phyloP scores from a whole-genome alignment of 164 flowering plant genomes.

The Echeveria elegans region DNA sequence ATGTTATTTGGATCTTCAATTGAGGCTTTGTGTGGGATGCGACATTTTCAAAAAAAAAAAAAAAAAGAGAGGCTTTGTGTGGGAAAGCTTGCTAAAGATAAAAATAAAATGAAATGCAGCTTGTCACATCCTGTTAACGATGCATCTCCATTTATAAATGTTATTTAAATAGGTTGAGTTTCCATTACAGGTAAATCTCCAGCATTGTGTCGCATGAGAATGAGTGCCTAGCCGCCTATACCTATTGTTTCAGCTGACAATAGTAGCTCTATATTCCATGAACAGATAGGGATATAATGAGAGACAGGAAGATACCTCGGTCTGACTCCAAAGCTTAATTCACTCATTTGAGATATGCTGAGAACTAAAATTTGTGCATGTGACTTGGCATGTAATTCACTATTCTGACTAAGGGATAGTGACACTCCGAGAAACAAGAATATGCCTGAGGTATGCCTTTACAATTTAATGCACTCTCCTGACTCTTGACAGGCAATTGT shows the following conservation, averaged over 20 bases:
- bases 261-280: not conserved
- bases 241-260: not conserved
- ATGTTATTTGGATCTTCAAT: too few species aligned
- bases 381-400: not conserved
- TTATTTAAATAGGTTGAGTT: not conserved
- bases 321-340: not conserved
- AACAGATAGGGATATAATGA: not conserved
- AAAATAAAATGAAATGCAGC: not conserved
- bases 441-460: constrained; percentile 5
- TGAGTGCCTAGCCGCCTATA: not conserved
- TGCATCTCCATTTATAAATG: not conserved
- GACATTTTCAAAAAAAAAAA: too few species aligned
- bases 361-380: not conserved
- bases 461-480: not conserved
- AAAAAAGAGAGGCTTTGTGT: too few species aligned
- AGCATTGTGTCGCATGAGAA: not conserved
- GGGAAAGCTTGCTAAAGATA: not conserved
- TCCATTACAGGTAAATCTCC: not conserved
- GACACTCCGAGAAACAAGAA: not conserved
- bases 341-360: not conserved
- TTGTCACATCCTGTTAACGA: not conserved
- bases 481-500: constrained; percentile 6
- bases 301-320: constrained; percentile 1
- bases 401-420: not conserved
- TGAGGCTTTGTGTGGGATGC: too few species aligned